Percentiles rank a stretch among this genome's conserved stretches.
Evolutionary conservation across 2,329 filamentous ascomycete genomes (phyloP).

Genomic region (Myotisia sp.): DNA sequence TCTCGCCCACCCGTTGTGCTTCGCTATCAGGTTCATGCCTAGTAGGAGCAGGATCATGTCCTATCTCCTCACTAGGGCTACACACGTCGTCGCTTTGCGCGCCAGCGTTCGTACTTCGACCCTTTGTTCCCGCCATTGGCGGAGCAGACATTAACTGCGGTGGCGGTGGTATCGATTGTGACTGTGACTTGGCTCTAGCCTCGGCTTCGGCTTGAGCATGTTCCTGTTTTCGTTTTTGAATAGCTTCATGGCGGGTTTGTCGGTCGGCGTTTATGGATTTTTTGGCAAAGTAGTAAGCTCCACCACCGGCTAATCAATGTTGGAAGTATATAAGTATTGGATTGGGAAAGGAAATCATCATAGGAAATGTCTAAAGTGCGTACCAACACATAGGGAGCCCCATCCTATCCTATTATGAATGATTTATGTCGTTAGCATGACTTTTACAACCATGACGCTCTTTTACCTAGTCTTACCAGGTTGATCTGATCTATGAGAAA

Average conservation of each 20-base stretch:
- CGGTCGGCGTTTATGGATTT: conserved; percentile 85
- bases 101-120: background rate
- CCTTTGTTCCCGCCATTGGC: conserved; percentile 9
- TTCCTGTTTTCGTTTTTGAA: conserved; percentile 21
- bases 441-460: too few species aligned
- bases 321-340: background rate
- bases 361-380: conserved; percentile 16
- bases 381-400: conserved; percentile 76
- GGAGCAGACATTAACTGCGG: background rate
- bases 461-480: conserved; percentile 41
- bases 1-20: conserved; percentile 52
- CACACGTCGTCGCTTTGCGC: conserved; percentile 39
- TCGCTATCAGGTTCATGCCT: conserved; percentile 63
- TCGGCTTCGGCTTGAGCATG: conserved; percentile 10
- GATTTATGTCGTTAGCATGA: too few species aligned
- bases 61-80: conserved; percentile 59
- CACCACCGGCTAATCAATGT: conserved; percentile 54
- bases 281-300: conserved; percentile 94
- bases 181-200: background rate
- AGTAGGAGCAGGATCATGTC: conserved; percentile 70
- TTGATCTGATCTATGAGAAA: conserved; percentile 44
- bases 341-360: too few species aligned
- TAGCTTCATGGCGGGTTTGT: conserved; percentile 51
- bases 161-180: background rate
- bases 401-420: conserved; percentile 82